Base-by-base conservation (phyloP, 2,329 filamentous ascomycete species). In the Cyclaneusma minus region DNA sequence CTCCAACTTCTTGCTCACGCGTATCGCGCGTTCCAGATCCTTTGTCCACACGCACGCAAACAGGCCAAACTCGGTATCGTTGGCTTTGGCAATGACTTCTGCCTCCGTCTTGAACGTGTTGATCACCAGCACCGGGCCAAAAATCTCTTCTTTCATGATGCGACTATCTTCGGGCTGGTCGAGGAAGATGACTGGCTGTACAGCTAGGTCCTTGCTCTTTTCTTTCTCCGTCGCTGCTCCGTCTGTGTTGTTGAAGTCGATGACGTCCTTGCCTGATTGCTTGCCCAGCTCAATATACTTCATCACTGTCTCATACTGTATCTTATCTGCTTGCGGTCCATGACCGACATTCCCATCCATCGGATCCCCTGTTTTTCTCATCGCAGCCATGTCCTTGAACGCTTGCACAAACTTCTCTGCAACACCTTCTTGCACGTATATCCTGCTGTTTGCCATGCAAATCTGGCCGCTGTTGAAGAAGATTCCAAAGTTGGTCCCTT, bases 121-220 rank as follows among this genome's bases (percentile, higher is more conserved):
- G 44, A 77, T 66, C 35, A 63, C 56, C 54, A 68, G 72, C 29
- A 77, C 71, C 24, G 72, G 72, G 30, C 72, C 72, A 48, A 78
- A 78, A 49, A 77, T 74, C 50, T 78, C 71, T 49, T 77, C 69
- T 49, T 72, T 63, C 42, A 70, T 60, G 42, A 77, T 75, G 57
- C 67, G 71, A 67, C 75, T 76, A 49, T 74, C 60, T 34, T 68
- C 60, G 27, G 56, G 62, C 34, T 75, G 69, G 43, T 69, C 64
- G 43, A 62, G 64, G 60, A 78, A 76, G 54, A 77, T 68, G 38
- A 70, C 76, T 8, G 71, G 71, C 51, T 73, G 55, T 44, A 77
- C 73, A 58, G 73, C 76, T 58, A 65, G 75, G 21, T 68, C 68
- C 48, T 68, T 58, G 38, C 64, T n/a, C 8, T 24, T 28, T 8